Percentiles rank a stretch among this genome's conserved stretches.
Conservation (phyloP, 192 early-diverging fungal genomes). For the Podila minutissima region DNA sequence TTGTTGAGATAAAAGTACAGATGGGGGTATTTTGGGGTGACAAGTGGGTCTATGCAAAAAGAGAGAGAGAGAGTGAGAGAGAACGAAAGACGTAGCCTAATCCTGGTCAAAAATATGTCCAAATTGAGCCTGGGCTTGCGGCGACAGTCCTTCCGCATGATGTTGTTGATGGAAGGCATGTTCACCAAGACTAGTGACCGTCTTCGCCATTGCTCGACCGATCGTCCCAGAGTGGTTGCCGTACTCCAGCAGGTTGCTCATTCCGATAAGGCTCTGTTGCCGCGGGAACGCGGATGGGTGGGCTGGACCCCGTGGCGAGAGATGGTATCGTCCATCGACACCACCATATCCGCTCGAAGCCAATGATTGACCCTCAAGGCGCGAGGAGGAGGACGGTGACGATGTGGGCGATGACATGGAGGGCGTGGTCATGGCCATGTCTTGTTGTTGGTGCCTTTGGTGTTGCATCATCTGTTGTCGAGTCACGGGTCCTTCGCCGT, state of each 20-base stretch:
- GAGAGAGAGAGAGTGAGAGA: too few species aligned
- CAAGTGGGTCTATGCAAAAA: too few species aligned
- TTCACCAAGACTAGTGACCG: too few species aligned
- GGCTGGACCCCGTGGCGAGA: not conserved
- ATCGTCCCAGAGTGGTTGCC: not conserved
- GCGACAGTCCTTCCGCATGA: not conserved
- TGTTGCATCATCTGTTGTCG: not conserved
- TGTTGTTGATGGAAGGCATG: not conserved
- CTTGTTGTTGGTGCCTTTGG: not conserved
- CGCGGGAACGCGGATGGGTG: not conserved
- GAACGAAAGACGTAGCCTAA: too few species aligned
- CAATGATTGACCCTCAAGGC: not conserved
- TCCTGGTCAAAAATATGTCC: not conserved
- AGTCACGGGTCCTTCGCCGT: not conserved
- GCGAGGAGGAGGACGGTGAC: not conserved
- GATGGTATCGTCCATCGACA: not conserved
- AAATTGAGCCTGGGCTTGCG: not conserved
- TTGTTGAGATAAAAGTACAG: not conserved
- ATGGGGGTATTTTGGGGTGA: too few species aligned
- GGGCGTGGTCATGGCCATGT: conserved; percentile 1
- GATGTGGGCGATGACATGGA: not conserved
- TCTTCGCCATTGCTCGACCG: not conserved
- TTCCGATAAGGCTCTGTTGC: not conserved
- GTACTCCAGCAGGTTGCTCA: not conserved
- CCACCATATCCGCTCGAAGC: not conserved